These are phyloP conservation scores for Pichia sp. DNA, from an alignment of 1,139 yeast genomes.

Conservation along the genomic window DNA sequence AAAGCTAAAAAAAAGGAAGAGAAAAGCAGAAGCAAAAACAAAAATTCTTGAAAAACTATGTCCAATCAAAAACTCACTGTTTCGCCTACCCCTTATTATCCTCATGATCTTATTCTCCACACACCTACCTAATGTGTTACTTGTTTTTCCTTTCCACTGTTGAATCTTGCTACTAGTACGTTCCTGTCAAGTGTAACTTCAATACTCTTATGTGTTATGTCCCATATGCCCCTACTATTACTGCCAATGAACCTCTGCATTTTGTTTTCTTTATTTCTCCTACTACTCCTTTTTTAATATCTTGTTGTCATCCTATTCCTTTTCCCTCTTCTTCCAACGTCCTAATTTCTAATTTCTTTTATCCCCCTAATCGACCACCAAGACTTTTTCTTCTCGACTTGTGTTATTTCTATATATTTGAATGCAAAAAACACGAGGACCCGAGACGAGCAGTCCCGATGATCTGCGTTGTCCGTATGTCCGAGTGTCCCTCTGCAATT, in stretches of 20 bases:
- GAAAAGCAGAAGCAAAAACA: background rate
- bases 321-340: no score
- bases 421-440: no score
- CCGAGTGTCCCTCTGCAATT: no score
- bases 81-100: background rate
- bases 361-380: no score
- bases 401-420: background rate
- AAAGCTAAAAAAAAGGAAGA: background rate
- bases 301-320: background rate
- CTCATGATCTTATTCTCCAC: background rate
- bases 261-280: background rate
- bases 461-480: no score
- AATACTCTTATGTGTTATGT: background rate
- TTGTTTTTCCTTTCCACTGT: background rate
- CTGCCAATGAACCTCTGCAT: background rate
- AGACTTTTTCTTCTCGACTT: background rate
- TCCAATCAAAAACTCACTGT: background rate
- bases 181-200: background rate
- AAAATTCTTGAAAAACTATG: no score
- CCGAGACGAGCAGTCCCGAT: no score
- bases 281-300: conserved; percentile 3
- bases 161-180: background rate
- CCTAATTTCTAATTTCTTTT: background rate
- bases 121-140: background rate
- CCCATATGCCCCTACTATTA: background rate